Conservation (phyloP, 805 yeast species). For the Candida alai region DNA sequence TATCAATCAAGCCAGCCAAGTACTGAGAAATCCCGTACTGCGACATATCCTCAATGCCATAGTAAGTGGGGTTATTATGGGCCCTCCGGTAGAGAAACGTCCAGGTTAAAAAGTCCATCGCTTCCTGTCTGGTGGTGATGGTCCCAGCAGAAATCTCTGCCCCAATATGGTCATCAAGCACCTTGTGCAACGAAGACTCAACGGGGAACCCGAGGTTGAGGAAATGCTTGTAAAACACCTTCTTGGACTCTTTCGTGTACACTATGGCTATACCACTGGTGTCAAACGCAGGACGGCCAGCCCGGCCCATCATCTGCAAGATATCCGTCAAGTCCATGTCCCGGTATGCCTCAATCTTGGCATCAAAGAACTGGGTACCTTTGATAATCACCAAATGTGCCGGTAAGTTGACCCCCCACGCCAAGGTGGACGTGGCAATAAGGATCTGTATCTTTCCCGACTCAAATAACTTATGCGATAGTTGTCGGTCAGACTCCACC, state of each 20-base stretch:
- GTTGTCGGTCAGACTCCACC: conserved; percentile 66
- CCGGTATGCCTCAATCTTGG: conserved; percentile 62
- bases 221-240: conserved; percentile 73
- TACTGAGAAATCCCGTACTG: conserved; percentile 54
- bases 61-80: conserved; percentile 73
- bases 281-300: conserved; percentile 80
- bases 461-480: conserved; percentile 68
- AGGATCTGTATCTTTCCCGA: conserved; percentile 67
- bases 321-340: conserved; percentile 85
- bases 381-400: conserved; percentile 76
- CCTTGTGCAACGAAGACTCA: conserved; percentile 73
- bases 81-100: conserved; percentile 72
- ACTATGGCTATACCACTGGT: conserved; percentile 75
- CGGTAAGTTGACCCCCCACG: conserved; percentile 85
- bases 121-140: conserved; percentile 59
- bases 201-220: conserved; percentile 79
- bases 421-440: conserved; percentile 77
- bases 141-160: conserved; percentile 77
- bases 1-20: conserved; percentile 64
- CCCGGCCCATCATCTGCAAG: conserved; percentile 82
- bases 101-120: conserved; percentile 73
- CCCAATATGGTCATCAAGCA: conserved; percentile 74
- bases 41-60: conserved; percentile 62
- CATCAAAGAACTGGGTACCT: conserved; percentile 67
- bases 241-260: conserved; percentile 70